phyloP scores from a whole-genome alignment of 345 rosid genomes.

The Syzygium grande region DNA sequence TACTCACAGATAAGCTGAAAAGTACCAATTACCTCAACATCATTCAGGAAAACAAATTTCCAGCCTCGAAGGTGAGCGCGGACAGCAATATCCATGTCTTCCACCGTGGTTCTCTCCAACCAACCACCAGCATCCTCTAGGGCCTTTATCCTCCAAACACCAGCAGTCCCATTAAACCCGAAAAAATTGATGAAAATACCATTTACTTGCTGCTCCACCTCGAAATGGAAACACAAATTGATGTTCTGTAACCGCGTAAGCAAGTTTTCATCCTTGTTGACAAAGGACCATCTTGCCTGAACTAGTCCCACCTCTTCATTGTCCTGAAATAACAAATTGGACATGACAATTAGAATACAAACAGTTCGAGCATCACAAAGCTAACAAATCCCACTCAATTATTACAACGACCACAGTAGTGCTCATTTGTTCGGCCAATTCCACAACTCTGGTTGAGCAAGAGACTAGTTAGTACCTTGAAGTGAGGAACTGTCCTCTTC shows the following conservation, averaged over 20 bases:
- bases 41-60: slow-evolving; percentile 46
- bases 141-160: slow-evolving; percentile 54
- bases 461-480: slow-evolving; percentile 34
- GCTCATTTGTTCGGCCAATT: not conserved
- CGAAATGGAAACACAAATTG: slow-evolving; percentile 59
- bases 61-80: slow-evolving; percentile 49
- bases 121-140: slow-evolving; percentile 47
- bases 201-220: slow-evolving; percentile 75
- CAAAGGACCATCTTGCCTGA: slow-evolving; percentile 60
- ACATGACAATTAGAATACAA: not conserved
- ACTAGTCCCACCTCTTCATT: slow-evolving; percentile 37
- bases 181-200: slow-evolving; percentile 55
- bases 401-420: not conserved
- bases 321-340: slow-evolving; percentile 16
- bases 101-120: slow-evolving; percentile 53
- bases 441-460: not conserved
- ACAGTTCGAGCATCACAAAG: not conserved
- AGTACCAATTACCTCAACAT: slow-evolving; percentile 31
- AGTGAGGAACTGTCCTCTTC: slow-evolving; percentile 76
- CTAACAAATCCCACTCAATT: not conserved
- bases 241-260: slow-evolving; percentile 57
- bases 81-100: slow-evolving; percentile 57
- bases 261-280: slow-evolving; percentile 59
- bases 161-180: slow-evolving; percentile 77
- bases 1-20: not conserved